Evolutionary conservation across 2,329 filamentous ascomycete genomes (phyloP), one percentile per base, ranked within the genome.

Genomic region (Fusarium veterinarium): DNA sequence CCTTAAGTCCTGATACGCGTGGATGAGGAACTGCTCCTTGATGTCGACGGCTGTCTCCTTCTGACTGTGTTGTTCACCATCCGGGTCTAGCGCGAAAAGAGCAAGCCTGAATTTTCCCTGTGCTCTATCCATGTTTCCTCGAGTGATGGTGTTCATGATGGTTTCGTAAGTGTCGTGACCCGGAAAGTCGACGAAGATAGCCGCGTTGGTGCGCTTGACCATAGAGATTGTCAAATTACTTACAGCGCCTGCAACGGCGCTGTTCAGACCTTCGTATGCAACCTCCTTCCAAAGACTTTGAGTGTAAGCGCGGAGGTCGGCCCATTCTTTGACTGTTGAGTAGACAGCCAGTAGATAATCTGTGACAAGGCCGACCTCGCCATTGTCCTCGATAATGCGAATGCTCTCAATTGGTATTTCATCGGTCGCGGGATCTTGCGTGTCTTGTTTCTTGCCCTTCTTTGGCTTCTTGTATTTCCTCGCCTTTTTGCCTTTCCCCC

Each of bases 131-230:
- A 76, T 53, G 58, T 84, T 70, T 3, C 83, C 83, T 2, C 79
- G 76, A 4, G 81, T 84, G 40, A 86, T 80, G 8, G 81, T 81
- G 2, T 81, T 79, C 72, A 85, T 81, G 46, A 86, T 78, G 0
- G 76, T 83, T 42, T 85, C 78, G 69, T 82, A 87, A 0, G 81
- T 82, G 16, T 86, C 82, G 53, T 84, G 79, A 0, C 80, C 84
- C 2, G 84, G 82, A 45, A 87, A 88, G 33, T 87, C 83, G 23
- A 82, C 67, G 59, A 84, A 86, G 2, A 87, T 84, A 11, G 71
- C 72, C 1, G 77, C 69, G 52, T 81, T 80, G 2, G 80, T 79
- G 52, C 80, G 76, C 57, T 83, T 80, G 30, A 87, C 70, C 79
- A 84, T 83, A 17, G 76, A 76, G 25, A 86, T 74, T 19, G 84